phyloP scores from a whole-genome alignment of 257 asterid species.

The Thymus quinquecostatus region DNA sequence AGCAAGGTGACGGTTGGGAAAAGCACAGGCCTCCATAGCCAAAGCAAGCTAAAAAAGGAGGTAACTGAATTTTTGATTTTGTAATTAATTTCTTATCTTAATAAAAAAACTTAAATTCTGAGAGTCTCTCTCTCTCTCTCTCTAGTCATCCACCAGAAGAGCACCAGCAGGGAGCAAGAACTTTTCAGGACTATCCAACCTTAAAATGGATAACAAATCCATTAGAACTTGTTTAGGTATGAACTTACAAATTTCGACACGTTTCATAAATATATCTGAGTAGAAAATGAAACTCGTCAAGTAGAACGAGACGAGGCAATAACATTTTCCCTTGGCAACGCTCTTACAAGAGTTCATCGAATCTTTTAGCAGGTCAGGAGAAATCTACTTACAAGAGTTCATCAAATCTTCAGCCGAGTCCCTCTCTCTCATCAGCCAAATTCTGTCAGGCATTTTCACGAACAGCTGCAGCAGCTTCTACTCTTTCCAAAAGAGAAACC shows the following conservation, averaged over 20 bases:
- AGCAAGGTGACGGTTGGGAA: slow-evolving; percentile 40
- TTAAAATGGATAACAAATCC: slow-evolving; percentile 25
- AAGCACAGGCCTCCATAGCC: slow-evolving; percentile 28
- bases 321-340: no score
- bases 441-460: slow-evolving; percentile 24
- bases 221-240: slow-evolving; percentile 37
- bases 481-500: slow-evolving; percentile 25
- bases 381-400: slow-evolving; percentile 7
- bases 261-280: no score
- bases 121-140: neutral
- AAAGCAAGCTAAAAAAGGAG: slow-evolving; percentile 37
- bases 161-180: slow-evolving; percentile 16
- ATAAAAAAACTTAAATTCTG: neutral
- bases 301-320: no score
- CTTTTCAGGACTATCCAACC: slow-evolving; percentile 18
- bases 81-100: neutral
- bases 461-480: neutral
- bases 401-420: neutral
- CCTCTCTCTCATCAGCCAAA: slow-evolving; percentile 27
- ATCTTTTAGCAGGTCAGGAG: slow-evolving; percentile 38
- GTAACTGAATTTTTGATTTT: slow-evolving; percentile 23
- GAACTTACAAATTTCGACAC: neutral
- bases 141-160: slow-evolving; percentile 35
- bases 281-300: no score
- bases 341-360: no score